Base-by-base conservation (phyloP, 805 yeast species). In the Metschnikowia corniflorae region DNA sequence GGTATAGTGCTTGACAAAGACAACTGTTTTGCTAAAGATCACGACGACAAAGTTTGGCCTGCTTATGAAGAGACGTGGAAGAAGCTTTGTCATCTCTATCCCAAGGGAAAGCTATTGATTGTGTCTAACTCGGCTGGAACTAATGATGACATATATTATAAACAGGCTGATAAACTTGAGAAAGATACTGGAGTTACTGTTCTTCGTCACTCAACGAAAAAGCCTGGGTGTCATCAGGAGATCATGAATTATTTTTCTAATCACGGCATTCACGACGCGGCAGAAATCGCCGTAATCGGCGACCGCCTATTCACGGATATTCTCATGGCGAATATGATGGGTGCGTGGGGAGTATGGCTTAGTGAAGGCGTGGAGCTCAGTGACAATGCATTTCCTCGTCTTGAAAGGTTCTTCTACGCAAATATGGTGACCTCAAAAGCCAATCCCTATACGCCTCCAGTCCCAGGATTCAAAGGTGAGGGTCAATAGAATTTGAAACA, bases 81-180 rank as follows among this genome's bases (percentile, higher is more conserved):
- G 5, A 49, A 55, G n/a, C 59, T 86, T 33, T 67, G 68, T 28
- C 48, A 58, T n/a, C 49, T 58, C 2, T 86, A 82, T 50, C 87
- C 93, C 0, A 77, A 69, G 23, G 80, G 78, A 4, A 67, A 68
- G 8, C 57, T 89, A 15, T 64, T 87, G 24, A 82, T 91, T 7
- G 96, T 91, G 4, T 83, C 95, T 50, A 91, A 91, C 53, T 85
- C 95, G 0, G 97, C 97, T 0, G 98, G 98, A 0, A 84, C 95
- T 0, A 68, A 74, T 40, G 95, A 82, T 49, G 97, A 89, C 51
- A 51, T 48, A 0, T 69, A 65, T 22, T 72, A 77, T 39, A 42
- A 43, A 13, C 83, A 85, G 50, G 96, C 96, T 0, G 45, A 54
- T 15, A 49, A 63, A 6, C 58, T 89, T 8, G 94, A 88, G 53